These are phyloP conservation scores for Aspergillus fijiensis DNA, from an alignment of 2,329 filamentous ascomycete species.

Conservation along the genomic window DNA sequence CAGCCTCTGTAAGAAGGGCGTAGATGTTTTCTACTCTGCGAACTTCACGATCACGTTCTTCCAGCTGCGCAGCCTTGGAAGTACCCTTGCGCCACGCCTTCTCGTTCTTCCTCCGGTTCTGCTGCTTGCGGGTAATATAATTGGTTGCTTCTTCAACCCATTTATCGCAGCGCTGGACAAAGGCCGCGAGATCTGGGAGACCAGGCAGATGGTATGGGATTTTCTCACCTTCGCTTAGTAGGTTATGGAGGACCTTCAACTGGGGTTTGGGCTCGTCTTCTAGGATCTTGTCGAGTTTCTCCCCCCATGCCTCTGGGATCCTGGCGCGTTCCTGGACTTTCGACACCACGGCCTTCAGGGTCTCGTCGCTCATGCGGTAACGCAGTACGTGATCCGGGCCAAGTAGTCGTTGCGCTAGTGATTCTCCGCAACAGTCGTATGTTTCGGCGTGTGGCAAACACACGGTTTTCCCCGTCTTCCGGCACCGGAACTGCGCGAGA, in stretches of 20 bases:
- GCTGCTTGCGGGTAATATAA: slow-evolving; percentile 95
- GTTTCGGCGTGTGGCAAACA: slow-evolving; percentile 80
- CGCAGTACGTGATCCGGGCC: slow-evolving; percentile 71
- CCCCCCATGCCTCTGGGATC: slow-evolving; percentile 83
- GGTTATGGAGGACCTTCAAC: slow-evolving; percentile 77
- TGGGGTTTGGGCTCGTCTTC: slow-evolving; percentile 81
- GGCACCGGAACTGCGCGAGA: slow-evolving; percentile 84
- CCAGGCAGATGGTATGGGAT: slow-evolving; percentile 88
- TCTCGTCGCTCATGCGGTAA: slow-evolving; percentile 74
- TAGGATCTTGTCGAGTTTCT: slow-evolving; percentile 81
- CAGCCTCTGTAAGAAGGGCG: slow-evolving; percentile 77
- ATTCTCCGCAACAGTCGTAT: slow-evolving; percentile 74
- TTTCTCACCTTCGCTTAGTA: slow-evolving; percentile 91
- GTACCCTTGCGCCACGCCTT: slow-evolving; percentile 76
- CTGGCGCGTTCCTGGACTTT: slow-evolving; percentile 84
- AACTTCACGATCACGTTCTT: slow-evolving; percentile 78
- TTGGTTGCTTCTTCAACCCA: slow-evolving; percentile 97
- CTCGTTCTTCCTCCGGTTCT: slow-evolving; percentile 93
- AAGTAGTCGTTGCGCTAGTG: slow-evolving; percentile 65
- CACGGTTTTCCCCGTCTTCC: slow-evolving; percentile 74
- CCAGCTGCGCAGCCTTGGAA: slow-evolving; percentile 73
- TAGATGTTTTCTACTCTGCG: slow-evolving; percentile 87
- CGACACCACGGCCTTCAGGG: slow-evolving; percentile 63
- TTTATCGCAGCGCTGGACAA: slow-evolving; percentile 94
- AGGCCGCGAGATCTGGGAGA: slow-evolving; percentile 76